These are phyloP conservation scores for Apiotrichum sp. DNA, from an alignment of 1,284 basidiomycete genomes.

Conservation along the genomic window DNA sequence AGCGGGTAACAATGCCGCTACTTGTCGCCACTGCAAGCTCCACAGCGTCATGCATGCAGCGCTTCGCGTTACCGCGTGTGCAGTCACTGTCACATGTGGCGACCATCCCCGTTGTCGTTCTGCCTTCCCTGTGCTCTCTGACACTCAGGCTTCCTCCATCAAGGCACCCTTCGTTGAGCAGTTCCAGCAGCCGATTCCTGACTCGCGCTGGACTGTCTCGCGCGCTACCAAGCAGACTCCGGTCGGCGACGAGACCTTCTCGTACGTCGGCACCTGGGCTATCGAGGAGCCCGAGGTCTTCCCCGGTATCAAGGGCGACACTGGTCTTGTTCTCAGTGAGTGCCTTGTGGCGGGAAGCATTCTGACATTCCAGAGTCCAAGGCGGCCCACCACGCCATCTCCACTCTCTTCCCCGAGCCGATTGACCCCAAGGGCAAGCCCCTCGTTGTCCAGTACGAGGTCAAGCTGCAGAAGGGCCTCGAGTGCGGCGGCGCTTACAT, in stretches of 20 bases:
- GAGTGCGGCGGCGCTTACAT: conserved; percentile 99
- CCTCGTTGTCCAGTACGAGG: conserved; percentile 96
- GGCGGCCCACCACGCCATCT: conserved; percentile 76
- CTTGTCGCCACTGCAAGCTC: too few species aligned
- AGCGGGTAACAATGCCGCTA: too few species aligned
- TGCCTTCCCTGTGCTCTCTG: neutral
- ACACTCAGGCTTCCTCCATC: conserved; percentile 64
- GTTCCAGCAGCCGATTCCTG: conserved; percentile 68
- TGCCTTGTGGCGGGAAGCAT: neutral
- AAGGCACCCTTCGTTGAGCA: conserved; percentile 96
- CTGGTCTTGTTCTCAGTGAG: conserved; percentile 74
- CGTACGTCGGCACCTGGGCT: conserved; percentile 94
- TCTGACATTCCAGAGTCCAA: conserved; percentile 43
- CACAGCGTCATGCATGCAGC: too few species aligned
- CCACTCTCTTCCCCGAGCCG: conserved; percentile 69
- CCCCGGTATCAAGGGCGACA: conserved; percentile 67
- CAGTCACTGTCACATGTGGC: too few species aligned
- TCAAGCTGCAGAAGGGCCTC: conserved; percentile 98
- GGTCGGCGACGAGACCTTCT: conserved; percentile 86
- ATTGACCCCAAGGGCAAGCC: conserved; percentile 82
- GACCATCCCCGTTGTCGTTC: too few species aligned
- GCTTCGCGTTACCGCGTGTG: too few species aligned
- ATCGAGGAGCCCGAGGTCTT: conserved; percentile 81
- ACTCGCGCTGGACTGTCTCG: conserved; percentile 88
- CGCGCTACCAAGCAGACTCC: conserved; percentile 96